These are phyloP conservation scores for Epichloe glyceriae DNA, from an alignment of 2,329 filamentous ascomycete genomes.

Conservation along the genomic window DNA sequence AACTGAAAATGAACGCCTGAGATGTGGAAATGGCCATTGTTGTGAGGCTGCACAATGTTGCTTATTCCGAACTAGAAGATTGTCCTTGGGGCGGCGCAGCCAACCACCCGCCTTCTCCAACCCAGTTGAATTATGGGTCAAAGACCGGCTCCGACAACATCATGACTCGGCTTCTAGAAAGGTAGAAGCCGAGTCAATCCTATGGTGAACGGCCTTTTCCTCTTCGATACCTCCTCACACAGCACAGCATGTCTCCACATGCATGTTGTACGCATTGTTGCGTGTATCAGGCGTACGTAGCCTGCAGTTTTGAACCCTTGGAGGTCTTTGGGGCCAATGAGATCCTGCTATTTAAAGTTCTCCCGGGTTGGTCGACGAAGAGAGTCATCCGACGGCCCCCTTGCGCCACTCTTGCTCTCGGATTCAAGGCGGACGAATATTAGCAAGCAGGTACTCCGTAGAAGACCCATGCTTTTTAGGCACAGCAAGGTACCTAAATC, in stretches of 20 bases:
- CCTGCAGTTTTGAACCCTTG: not conserved
- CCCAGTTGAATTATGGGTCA: not conserved
- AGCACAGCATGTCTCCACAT: not conserved
- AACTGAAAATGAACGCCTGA: too few species aligned
- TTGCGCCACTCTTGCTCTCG: not conserved
- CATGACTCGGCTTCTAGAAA: constrained; percentile 1
- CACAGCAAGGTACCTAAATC: too few species aligned
- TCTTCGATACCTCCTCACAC: not conserved
- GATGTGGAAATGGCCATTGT: too few species aligned
- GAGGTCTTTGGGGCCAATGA: not conserved
- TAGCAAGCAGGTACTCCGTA: too few species aligned
- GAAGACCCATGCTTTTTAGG: too few species aligned
- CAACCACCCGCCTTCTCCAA: not conserved
- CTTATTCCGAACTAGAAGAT: too few species aligned
- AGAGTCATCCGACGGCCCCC: not conserved
- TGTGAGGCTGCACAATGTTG: too few species aligned
- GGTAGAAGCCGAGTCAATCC: not conserved
- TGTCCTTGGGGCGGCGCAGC: not conserved
- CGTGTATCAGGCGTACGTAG: not conserved
- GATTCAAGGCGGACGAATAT: too few species aligned
- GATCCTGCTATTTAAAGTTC: not conserved
- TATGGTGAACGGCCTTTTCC: not conserved
- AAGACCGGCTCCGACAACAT: not conserved
- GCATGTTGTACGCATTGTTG: not conserved
- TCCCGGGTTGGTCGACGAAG: not conserved